phyloP scores from a whole-genome alignment of 2,329 filamentous ascomycete species.

The Alternaria hordeiaustralica region DNA sequence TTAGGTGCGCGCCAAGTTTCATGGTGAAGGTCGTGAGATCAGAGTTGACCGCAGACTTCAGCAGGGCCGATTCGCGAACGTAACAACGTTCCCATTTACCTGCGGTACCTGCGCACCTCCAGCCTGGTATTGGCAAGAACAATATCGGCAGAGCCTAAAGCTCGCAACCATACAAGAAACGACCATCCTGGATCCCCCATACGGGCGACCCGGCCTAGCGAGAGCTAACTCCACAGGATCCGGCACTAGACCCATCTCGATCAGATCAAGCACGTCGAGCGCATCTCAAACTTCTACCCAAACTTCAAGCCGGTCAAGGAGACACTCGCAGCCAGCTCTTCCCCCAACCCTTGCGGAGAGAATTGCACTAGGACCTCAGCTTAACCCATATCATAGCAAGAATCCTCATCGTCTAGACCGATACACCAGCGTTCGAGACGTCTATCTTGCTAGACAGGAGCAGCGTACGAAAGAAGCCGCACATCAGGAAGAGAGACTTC shows the following conservation, averaged over 20 bases:
- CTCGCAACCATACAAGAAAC: constrained; percentile 11
- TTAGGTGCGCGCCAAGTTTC: neutral
- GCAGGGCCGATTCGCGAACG: constrained; percentile 3
- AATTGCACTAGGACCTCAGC: constrained; percentile 8
- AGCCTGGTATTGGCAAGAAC: constrained; percentile 8
- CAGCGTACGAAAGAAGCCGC: constrained; percentile 7
- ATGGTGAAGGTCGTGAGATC: neutral
- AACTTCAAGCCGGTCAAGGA: neutral
- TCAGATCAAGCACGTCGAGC: constrained; percentile 3
- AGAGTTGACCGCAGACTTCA: neutral
- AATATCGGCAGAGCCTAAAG: neutral
- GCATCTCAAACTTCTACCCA: neutral
- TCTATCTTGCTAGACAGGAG: constrained; percentile 4
- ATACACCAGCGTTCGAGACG: neutral
- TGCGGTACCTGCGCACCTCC: constrained; percentile 15
- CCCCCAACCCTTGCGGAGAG: constrained; percentile 12
- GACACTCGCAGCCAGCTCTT: constrained; percentile 2
- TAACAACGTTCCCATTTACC: constrained; percentile 18
- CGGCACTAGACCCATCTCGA: neutral
- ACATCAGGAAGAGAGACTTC: constrained; percentile 11
- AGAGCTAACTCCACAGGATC: constrained; percentile 12
- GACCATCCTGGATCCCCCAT: constrained; percentile 10
- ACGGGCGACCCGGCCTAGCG: constrained; percentile 2
- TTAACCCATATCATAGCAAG: constrained; percentile 11
- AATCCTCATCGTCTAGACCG: constrained; percentile 4